A percentile compares a stretch with the other conserved stretches of the same genome.
Evolutionary conservation across 2,329 filamentous ascomycete genomes (phyloP).

Genomic region (Nigrospora sphaerica): DNA sequence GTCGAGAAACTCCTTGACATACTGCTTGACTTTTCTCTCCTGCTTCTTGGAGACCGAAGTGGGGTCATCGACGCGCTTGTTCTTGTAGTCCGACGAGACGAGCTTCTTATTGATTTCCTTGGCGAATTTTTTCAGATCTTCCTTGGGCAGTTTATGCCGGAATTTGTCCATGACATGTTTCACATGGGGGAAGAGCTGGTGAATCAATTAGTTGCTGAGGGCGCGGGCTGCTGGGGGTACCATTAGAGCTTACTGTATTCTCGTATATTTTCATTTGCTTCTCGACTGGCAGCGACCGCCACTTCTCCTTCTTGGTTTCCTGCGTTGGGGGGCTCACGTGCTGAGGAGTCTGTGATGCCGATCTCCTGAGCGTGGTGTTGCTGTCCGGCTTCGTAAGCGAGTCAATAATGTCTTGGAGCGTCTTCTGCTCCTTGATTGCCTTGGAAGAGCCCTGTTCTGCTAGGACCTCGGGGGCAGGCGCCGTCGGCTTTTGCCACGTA

Average conservation of each 20-base stretch:
- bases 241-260: conserved; percentile 61
- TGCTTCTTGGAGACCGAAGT: conserved; percentile 68
- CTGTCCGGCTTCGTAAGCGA: conserved; percentile 67
- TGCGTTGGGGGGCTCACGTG: conserved; percentile 45
- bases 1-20: conserved; percentile 79
- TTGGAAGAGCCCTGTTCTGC: conserved; percentile 59
- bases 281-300: conserved; percentile 62
- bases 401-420: conserved; percentile 78
- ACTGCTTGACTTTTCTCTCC: conserved; percentile 73
- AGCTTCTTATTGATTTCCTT: conserved; percentile 78
- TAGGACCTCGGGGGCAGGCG: conserved; percentile 54
- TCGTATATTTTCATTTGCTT: conserved; percentile 96
- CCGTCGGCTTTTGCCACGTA: conserved; percentile 74
- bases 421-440: conserved; percentile 57
- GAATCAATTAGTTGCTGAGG: conserved; percentile 7
- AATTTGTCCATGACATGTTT: conserved; percentile 84
- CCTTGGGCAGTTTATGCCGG: conserved; percentile 76
- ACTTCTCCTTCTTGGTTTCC: conserved; percentile 62
- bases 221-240: conserved; percentile 6
- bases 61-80: conserved; percentile 77
- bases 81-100: conserved; percentile 86
- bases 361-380: conserved; percentile 36
- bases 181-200: conserved; percentile 73
- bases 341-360: conserved; percentile 58
- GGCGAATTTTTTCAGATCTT: conserved; percentile 57